phyloP scores from a whole-genome alignment of 345 rosid species.

The Camelina neglecta region DNA sequence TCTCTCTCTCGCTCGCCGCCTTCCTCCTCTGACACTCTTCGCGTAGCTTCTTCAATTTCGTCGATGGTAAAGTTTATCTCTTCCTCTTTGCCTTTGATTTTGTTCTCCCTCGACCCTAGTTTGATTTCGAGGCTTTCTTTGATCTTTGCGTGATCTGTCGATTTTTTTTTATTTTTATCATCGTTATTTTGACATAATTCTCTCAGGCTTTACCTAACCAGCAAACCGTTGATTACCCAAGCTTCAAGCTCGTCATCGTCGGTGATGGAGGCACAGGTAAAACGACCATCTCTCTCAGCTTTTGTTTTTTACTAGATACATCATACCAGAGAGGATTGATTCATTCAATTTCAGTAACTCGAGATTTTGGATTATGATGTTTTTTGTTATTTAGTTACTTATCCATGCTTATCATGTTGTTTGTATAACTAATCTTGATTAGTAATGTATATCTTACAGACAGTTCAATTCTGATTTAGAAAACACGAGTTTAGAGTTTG shows the following conservation, averaged over 20 bases:
- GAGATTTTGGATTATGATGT: not conserved
- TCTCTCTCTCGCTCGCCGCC: constrained; percentile 27
- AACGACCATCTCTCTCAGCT: not conserved
- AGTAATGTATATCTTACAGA: not conserved
- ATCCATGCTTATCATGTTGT: not conserved
- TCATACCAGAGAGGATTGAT: not conserved
- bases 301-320: not conserved
- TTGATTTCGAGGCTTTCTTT: not conserved
- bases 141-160: constrained; percentile 25
- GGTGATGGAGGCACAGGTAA: constrained; percentile 98
- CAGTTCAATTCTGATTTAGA: not conserved
- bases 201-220: constrained; percentile 79
- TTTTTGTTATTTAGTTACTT: not conserved
- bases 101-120: not conserved
- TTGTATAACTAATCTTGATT: not conserved
- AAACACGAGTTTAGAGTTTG: not conserved
- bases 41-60: not conserved
- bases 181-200: not conserved
- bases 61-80: constrained; percentile 31
- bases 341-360: not conserved
- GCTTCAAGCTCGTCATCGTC: constrained; percentile 94
- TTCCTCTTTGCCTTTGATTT: not conserved
- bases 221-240: constrained; percentile 71
- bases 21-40: constrained; percentile 17
- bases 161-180: not conserved